Base-by-base conservation (phyloP, 129 eudicot species). In the Flaveria ramosissima region DNA sequence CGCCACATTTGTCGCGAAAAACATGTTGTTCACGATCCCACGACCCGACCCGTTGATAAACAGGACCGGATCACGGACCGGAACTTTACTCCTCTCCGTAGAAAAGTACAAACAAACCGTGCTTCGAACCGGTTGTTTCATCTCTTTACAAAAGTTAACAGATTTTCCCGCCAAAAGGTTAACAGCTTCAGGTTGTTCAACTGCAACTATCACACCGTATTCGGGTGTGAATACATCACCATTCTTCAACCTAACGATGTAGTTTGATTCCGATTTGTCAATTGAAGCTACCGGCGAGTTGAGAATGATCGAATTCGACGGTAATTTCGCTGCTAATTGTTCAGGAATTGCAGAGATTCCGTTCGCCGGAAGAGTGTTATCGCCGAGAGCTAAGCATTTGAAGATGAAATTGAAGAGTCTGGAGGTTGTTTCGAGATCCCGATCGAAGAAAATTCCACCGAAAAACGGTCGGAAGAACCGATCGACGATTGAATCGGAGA, bases 21-120 rank as follows among this genome's bases (percentile, higher is more conserved):
- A 91, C 99, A 95, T 95, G 66, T 95, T 95, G 70, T 95, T 95
- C 82, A 95, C 97, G 15, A 95, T 95, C 73, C 99, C 99, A 4
- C 52, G 71, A 15, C 99, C 96, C 17, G 97, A 87, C 59, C 99
- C 97, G 41, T 95, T 95, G 1, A 95, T 82, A 71, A 84, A 89
- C 87, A 95, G 51, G 16, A 89, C 83, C 47, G 99, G 99, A 71
- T 95, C 94, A 0, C 52, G 32, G 1, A 80, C 80, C 26, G 97
- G 96, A 19, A 91, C 77, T 68, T 77, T 61, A 21, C 72, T 63
- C 73, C 60, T 55, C 19, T 91, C 91, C 1, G 89, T 78, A 0
- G 93, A 78, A 73, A 91, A 95, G 69, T 91, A 95, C 81, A 95
- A 56, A 70, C 97, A 95, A 26, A 88, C 88, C 8, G 99, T 95